These are phyloP conservation scores for Epicoccum sorghinum DNA, from an alignment of 2,329 filamentous ascomycete species.

Conservation along the genomic window DNA sequence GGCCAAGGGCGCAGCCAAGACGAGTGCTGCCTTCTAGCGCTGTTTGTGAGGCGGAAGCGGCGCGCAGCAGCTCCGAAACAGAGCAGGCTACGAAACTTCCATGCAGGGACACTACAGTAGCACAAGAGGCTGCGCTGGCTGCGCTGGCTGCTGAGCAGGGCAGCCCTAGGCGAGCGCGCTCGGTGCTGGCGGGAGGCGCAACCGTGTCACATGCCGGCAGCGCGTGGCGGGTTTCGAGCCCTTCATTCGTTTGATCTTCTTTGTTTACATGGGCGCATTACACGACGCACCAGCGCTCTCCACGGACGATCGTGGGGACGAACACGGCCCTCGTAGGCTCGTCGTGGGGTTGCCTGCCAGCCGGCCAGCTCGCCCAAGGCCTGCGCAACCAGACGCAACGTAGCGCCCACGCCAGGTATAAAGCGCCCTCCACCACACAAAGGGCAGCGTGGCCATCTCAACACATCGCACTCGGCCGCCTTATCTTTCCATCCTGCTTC, in stretches of 20 bases:
- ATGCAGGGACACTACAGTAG: conserved; percentile 10
- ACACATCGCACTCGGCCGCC: conserved; percentile 10
- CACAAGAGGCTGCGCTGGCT: not conserved
- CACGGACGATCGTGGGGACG: conserved; percentile 10
- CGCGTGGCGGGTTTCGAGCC: conserved; percentile 10
- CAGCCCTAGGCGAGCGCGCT: conserved; percentile 8
- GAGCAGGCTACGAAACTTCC: conserved; percentile 6
- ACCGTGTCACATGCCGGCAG: conserved; percentile 17
- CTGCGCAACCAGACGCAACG: conserved; percentile 2
- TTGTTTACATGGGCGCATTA: conserved; percentile 7
- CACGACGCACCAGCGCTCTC: conserved; percentile 1
- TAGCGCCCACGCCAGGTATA: not conserved
- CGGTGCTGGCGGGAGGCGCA: conserved; percentile 10
- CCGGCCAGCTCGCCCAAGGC: conserved; percentile 10
- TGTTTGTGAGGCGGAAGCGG: conserved; percentile 10
- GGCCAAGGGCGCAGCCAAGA: conserved; percentile 13
- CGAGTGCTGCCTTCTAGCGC: conserved; percentile 1
- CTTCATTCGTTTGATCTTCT: conserved; percentile 15
- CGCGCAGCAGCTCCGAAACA: conserved; percentile 12
- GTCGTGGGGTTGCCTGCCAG: conserved; percentile 13
- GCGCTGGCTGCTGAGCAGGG: not conserved
- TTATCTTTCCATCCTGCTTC: conserved; percentile 11
- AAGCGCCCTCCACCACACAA: conserved; percentile 14
- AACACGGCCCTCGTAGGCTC: not conserved
- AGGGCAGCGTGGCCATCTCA: conserved; percentile 11